Evolutionary conservation across 257 asterid genomes (phyloP).

Genomic region (Solanum arcanum): DNA sequence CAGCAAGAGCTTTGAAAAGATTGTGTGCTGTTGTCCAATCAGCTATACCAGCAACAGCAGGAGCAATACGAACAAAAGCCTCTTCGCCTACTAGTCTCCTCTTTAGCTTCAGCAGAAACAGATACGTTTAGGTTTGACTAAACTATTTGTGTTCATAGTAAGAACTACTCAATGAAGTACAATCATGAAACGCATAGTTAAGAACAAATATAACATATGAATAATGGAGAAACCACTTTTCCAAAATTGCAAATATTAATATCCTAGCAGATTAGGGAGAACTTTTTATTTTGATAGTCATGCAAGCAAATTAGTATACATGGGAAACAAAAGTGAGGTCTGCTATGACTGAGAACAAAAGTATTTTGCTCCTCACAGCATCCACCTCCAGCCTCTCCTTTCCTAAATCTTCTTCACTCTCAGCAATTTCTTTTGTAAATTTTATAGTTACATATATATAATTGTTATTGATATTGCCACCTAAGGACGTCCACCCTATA

Average conservation of each 20-base stretch:
- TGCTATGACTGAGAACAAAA: neutral
- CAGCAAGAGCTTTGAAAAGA: conserved; percentile 88
- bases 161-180: neutral
- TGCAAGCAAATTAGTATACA: neutral
- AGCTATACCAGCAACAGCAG: conserved; percentile 93
- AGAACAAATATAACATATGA: neutral
- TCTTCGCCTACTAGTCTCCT: conserved; percentile 74
- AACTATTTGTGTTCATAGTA: neutral
- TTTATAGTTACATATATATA: neutral
- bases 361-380: neutral
- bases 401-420: neutral
- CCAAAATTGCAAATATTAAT: neutral
- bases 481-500: neutral
- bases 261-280: neutral
- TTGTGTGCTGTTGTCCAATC: conserved; percentile 83
- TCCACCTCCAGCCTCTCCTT: neutral
- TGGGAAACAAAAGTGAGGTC: neutral
- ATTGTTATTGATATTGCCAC: neutral
- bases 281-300: neutral
- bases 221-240: neutral
- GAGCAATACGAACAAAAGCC: conserved; percentile 92
- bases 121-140: neutral
- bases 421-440: neutral
- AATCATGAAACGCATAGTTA: neutral
- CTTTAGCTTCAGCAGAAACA: conserved; percentile 30